These are phyloP conservation scores for Apophysomyces variabilis DNA, from an alignment of 371 early-diverging fungal genomes.

Conservation along the genomic window DNA sequence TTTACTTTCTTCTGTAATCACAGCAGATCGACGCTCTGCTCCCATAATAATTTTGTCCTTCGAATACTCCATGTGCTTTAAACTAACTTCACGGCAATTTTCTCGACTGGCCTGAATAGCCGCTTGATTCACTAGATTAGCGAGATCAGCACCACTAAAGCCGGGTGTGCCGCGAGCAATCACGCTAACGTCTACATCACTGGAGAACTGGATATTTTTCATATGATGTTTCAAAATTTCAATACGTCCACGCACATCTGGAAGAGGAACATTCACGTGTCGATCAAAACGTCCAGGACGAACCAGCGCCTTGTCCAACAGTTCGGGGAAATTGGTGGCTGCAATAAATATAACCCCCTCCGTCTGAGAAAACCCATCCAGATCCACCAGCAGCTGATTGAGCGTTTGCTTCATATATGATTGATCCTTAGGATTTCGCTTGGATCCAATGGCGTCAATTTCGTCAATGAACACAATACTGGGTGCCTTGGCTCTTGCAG, in stretches of 20 bases:
- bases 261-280: constrained; percentile 87
- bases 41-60: constrained; percentile 97
- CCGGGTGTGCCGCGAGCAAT: constrained; percentile 95
- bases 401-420: constrained; percentile 91
- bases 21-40: constrained; percentile 85
- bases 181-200: constrained; percentile 70
- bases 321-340: constrained; percentile 98
- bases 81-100: constrained; percentile 62
- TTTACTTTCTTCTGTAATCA: constrained; percentile 84
- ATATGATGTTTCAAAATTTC: constrained; percentile 89
- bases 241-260: constrained; percentile 91
- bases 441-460: constrained; percentile 96
- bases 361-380: constrained; percentile 93
- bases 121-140: constrained; percentile 92
- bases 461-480: constrained; percentile 99
- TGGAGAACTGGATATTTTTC: constrained; percentile 64
- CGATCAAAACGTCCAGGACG: constrained; percentile 98
- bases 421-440: constrained; percentile 89
- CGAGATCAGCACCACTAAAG: constrained; percentile 97
- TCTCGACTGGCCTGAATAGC: constrained; percentile 89
- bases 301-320: constrained; percentile 93
- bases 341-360: constrained; percentile 95
- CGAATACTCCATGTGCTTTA: constrained; percentile 88
- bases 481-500: constrained; percentile 93
- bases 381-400: constrained; percentile 92